Evolutionary conservation across 768 basidiomycete genomes (phyloP), one percentile per base, ranked within the genome.

Genomic region (Lactarius indigo): DNA sequence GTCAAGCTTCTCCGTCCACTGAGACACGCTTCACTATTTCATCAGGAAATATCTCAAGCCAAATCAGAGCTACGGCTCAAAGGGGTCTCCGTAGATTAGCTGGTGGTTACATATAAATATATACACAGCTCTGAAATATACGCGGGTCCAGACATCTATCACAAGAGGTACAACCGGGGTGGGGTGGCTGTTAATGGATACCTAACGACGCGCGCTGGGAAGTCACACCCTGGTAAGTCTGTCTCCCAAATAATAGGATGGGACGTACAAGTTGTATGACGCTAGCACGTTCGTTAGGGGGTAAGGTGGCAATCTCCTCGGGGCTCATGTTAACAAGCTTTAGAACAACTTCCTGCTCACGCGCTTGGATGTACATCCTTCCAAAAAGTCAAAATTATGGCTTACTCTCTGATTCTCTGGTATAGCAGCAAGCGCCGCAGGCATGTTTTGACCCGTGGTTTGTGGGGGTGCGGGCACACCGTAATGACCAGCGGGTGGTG

Each of bases 251-350:
- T 31, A 33, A 57, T 26, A 66, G 26, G n/a, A 61, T 61, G 56
- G 59, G 50, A 52, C 90, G 71, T 47, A 94, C 94, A 73, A 97
- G 80, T 77, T 94, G 91, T 71, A 94, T 84, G 70, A 94, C 88
- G 39, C 86, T 91, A 13, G 85, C 82, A 31, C 90, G 82, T 72
- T 96, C 93, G 5, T 81, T 77, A 1, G 88, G 86, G 12, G 92
- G 89, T 41, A 96, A 77, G 68, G 81, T 79, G 59, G 87, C 85
- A 65, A 97, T 88, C 74, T 97, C 92, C 44, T 92, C 93, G 2
- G 88, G 86, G 1, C 91, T 90, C 87, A 98, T 90, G 41, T 84
- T 79, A 63, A 95, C 72, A 3, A 96, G 88, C 61, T 88, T 88
- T 78, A 91, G 82, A 42, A 96, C 86, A 77, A 93, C 85, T 44